Evolutionary conservation across 306 rosid species (phyloP).

Genomic region (Castanea sativa): DNA sequence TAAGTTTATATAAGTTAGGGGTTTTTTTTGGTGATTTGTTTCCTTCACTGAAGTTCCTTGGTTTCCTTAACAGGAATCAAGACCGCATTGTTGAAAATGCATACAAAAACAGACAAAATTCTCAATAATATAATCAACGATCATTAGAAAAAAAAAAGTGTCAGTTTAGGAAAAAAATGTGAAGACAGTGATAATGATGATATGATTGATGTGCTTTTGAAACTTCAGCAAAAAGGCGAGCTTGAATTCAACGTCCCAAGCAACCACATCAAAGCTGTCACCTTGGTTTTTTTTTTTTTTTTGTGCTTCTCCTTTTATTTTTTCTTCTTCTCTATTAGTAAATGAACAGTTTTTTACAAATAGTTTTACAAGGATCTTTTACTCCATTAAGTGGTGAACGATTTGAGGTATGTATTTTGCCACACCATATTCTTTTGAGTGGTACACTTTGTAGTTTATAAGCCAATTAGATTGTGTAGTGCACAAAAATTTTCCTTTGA

Average conservation of each 20-base stretch:
- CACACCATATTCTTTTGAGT: no score
- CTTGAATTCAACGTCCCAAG: not conserved
- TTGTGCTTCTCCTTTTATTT: no score
- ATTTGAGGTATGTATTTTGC: no score
- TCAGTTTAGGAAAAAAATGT: not conserved
- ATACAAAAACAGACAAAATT: not conserved
- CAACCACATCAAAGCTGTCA: slow-evolving; percentile 2
- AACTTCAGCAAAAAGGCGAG: not conserved
- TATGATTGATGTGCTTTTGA: slow-evolving; percentile 9
- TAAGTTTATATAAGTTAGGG: no score
- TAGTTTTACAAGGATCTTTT: no score
- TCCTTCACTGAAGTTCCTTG: not conserved
- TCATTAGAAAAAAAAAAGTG: not conserved
- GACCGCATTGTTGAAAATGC: not conserved
- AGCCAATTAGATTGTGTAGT: no score
- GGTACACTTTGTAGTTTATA: no score
- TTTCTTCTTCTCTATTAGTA: not conserved
- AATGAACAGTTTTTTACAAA: not conserved
- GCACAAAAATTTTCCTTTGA: no score
- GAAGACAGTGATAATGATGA: not conserved
- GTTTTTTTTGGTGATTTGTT: not conserved
- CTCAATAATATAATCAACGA: not conserved
- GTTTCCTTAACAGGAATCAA: not conserved
- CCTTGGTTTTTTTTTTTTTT: not conserved
- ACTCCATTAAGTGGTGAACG: no score